Percentiles rank a stretch among this genome's conserved stretches.
These are phyloP conservation scores for Areca catechu DNA, from an alignment of 176 grass and related monocot species.

Conservation along the genomic window DNA sequence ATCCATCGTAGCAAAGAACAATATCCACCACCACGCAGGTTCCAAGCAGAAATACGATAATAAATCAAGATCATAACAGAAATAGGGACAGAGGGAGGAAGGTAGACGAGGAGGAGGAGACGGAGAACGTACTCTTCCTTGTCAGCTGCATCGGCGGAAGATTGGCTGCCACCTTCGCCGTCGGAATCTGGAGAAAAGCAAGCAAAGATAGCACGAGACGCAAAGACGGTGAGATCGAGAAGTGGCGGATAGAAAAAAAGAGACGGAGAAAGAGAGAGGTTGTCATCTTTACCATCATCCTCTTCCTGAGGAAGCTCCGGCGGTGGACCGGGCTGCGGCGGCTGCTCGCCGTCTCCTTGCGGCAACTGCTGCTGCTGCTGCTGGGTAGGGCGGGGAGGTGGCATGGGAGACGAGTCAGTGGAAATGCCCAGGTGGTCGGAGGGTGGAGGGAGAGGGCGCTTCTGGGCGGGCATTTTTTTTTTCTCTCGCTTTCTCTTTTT, in stretches of 20 bases:
- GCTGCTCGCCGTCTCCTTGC: background rate
- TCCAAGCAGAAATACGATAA: too few species aligned
- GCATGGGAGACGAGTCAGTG: background rate
- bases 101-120: too few species aligned
- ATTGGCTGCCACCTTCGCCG: background rate
- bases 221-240: background rate
- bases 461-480: slow-evolving; percentile 3
- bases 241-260: background rate
- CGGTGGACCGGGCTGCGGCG: background rate
- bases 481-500: background rate
- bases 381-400: background rate
- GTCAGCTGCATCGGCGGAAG: background rate
- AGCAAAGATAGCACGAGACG: background rate
- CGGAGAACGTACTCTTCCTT: background rate
- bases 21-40: too few species aligned
- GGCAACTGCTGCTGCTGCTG: background rate
- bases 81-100: too few species aligned
- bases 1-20: too few species aligned
- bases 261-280: background rate
- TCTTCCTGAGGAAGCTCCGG: background rate
- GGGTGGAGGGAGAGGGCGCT: background rate
- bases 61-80: too few species aligned
- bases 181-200: background rate
- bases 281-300: background rate
- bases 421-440: background rate